Conservation (phyloP, 805 yeast species). For the Schwanniomyces polymorphus region DNA sequence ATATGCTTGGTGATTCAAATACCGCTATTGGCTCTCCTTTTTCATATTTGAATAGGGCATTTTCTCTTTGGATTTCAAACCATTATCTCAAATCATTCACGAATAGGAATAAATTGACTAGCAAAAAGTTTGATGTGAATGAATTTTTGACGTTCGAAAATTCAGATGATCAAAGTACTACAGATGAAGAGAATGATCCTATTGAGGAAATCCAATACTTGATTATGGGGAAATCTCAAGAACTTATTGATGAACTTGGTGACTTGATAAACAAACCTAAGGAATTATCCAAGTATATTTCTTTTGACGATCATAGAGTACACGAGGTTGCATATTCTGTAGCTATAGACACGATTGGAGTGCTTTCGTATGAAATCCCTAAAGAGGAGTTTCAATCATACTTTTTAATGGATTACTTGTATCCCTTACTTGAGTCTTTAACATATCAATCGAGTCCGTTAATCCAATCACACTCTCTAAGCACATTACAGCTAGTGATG, state of each 20-base stretch:
- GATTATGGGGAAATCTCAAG: conserved; percentile 38
- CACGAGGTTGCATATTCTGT: conserved; percentile 32
- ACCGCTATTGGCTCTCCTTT: conserved; percentile 3
- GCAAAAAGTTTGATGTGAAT: conserved; percentile 8
- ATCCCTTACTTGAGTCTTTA: conserved; percentile 69
- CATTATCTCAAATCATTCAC: conserved; percentile 8
- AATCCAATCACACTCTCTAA: conserved; percentile 56
- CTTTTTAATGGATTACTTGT: conserved; percentile 69
- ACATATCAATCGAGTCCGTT: conserved; percentile 50
- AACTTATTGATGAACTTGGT: conserved; percentile 36
- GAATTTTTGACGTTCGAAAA: conserved; percentile 27
- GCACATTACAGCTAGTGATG: conserved; percentile 46
- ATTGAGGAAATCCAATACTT: conserved; percentile 29
- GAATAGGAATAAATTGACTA: conserved; percentile 14
- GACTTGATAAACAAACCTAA: conserved; percentile 8
- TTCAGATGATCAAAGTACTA: conserved; percentile 10
- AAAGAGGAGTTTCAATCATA: conserved; percentile 37
- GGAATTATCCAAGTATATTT: conserved; percentile 3
- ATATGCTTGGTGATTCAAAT: conserved; percentile 10
- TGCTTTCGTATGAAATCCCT: conserved; percentile 19
- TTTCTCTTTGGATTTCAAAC: conserved; percentile 35
- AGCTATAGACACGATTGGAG: conserved; percentile 47
- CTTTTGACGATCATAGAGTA: conserved; percentile 3
- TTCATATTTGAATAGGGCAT: conserved; percentile 6
- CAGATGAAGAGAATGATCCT: conserved; percentile 3